Conservation (phyloP, 169 alveolate species). For the Babesia ovis region DNA sequence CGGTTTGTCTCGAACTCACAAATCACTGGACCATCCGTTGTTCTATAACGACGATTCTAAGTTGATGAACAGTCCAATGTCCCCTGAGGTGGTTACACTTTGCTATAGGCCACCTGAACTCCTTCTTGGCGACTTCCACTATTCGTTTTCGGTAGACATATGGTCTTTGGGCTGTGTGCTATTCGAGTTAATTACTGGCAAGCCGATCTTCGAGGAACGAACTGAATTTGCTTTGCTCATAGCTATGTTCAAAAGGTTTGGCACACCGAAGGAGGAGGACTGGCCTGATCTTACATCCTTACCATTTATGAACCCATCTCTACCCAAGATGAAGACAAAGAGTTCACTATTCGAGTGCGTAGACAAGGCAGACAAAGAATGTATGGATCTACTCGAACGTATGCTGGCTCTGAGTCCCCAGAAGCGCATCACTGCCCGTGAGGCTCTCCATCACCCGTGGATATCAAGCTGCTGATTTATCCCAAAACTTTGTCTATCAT, state of each 20-base stretch:
- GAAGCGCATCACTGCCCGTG: conserved; percentile 82
- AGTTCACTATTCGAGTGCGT: conserved; percentile 5
- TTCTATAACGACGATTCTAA: conserved; percentile 28
- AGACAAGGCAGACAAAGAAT: conserved; percentile 39
- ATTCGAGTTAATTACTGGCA: conserved; percentile 83
- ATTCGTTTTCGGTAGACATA: conserved; percentile 67
- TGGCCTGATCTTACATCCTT: conserved; percentile 89
- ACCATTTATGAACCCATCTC: conserved; percentile 66
- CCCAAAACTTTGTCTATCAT: background rate
- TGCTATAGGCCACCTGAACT: conserved; percentile 81
- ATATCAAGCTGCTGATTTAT: conserved; percentile 52
- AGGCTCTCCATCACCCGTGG: conserved; percentile 81
- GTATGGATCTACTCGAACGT: conserved; percentile 74
- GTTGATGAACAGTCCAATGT: conserved; percentile 63
- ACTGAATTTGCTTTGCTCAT: conserved; percentile 80
- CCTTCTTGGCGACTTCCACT: conserved; percentile 55
- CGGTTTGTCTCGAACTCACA: conserved; percentile 61
- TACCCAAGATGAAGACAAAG: conserved; percentile 37
- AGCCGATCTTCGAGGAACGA: conserved; percentile 85
- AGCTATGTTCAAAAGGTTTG: conserved; percentile 78
- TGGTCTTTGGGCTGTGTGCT: conserved; percentile 78
- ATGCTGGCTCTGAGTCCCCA: conserved; percentile 79
- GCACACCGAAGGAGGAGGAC: conserved; percentile 82
- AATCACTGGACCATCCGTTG: conserved; percentile 32
- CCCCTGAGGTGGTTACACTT: conserved; percentile 75